These are phyloP conservation scores for Trypanosoma platydactyli DNA, from an alignment of 208 protist genomes.

Conservation along the genomic window DNA sequence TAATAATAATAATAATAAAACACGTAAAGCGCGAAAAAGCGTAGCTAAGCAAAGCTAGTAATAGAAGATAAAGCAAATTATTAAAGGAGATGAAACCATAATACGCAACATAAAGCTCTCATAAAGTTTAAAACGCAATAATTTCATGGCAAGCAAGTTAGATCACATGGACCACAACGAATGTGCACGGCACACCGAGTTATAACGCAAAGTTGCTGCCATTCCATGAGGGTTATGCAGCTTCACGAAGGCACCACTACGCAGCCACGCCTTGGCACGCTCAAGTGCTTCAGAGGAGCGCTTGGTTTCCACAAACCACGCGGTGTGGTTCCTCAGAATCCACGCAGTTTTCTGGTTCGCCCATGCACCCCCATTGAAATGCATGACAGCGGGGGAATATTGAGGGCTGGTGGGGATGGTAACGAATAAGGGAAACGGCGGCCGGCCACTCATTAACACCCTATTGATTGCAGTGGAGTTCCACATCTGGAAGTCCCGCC, in stretches of 20 bases:
- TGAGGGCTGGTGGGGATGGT: not conserved
- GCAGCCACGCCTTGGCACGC: not conserved
- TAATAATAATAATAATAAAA: too few species aligned
- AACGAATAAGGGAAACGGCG: slow-evolving; percentile 7
- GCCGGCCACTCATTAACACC: not conserved
- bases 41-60: too few species aligned
- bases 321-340: not conserved
- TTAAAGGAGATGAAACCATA: too few species aligned
- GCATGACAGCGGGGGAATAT: not conserved
- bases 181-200: too few species aligned
- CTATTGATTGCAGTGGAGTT: not conserved
- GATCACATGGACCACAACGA: too few species aligned
- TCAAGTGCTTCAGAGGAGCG: slow-evolving; percentile 1
- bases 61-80: too few species aligned
- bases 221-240: too few species aligned
- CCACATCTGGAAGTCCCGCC: slow-evolving; percentile 1
- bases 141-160: too few species aligned
- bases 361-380: not conserved
- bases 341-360: not conserved
- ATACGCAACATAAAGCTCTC: too few species aligned
- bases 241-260: not conserved
- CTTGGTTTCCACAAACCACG: slow-evolving; percentile 5
- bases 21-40: too few species aligned
- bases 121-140: too few species aligned
- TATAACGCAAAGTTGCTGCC: too few species aligned